Evolutionary conservation across 805 yeast genomes (phyloP).

Genomic region (Zygoascus biomembranicola): DNA sequence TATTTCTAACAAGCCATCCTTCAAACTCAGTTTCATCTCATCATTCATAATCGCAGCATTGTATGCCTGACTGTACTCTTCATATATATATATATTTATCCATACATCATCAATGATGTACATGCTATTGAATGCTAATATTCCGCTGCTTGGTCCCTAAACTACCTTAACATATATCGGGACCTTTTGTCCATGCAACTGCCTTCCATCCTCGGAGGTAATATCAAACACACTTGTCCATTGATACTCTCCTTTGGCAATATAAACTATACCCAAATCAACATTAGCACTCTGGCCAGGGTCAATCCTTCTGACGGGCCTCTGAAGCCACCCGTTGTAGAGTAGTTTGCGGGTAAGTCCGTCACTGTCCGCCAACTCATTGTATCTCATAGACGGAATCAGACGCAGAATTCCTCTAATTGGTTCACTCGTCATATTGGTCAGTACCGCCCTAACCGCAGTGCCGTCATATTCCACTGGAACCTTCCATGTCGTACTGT

Average conservation of each 20-base stretch:
- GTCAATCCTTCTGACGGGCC: constrained; percentile 36
- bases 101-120: background rate
- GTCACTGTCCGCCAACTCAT: constrained; percentile 13
- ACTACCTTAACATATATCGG: constrained; percentile 16
- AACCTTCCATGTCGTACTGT: constrained; percentile 9
- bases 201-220: constrained; percentile 13
- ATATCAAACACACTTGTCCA: constrained; percentile 63
- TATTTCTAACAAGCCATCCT: constrained; percentile 37
- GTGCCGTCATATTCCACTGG: constrained; percentile 38
- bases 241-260: constrained; percentile 75
- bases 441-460: constrained; percentile 43
- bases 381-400: constrained; percentile 31
- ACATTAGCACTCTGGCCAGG: constrained; percentile 38
- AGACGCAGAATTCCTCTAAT: constrained; percentile 55
- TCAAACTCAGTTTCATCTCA: constrained; percentile 47
- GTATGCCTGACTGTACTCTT: constrained; percentile 17
- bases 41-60: constrained; percentile 28
- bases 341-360: constrained; percentile 51
- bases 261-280: constrained; percentile 50
- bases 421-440: constrained; percentile 33
- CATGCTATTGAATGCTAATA: background rate
- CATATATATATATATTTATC: background rate
- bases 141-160: constrained; percentile 1
- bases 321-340: constrained; percentile 66
- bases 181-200: constrained; percentile 12